Evolutionary conservation across 2,329 filamentous ascomycete species (phyloP).

Genomic region (Orbilia brochopaga): DNA sequence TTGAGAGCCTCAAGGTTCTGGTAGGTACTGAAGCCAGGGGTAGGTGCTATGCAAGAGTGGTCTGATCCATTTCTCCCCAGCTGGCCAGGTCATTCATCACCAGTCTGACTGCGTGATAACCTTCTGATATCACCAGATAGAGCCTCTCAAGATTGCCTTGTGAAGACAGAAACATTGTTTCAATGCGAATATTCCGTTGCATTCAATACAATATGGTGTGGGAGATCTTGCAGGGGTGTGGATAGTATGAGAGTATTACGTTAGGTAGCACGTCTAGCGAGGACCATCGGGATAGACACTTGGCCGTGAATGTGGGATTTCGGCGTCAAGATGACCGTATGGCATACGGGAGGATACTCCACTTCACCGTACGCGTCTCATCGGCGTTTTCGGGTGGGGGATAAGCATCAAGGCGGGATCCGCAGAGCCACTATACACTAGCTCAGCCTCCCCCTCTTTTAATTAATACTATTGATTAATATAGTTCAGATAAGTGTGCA

Average conservation of each 20-base stretch:
- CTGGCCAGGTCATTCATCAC: neutral
- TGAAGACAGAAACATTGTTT: conserved; percentile 9
- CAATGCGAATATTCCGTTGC: neutral
- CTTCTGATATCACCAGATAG: neutral
- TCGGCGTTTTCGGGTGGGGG: conserved; percentile 41
- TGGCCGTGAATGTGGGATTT: too few species aligned
- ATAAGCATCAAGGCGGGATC: conserved; percentile 34
- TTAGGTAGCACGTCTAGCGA: too few species aligned
- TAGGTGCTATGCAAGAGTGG: conserved; percentile 48
- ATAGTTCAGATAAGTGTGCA: too few species aligned
- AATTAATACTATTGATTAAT: too few species aligned
- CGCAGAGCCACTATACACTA: neutral
- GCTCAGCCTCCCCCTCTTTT: too few species aligned
- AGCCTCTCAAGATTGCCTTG: neutral
- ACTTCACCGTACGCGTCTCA: conserved; percentile 11
- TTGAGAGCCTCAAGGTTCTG: too few species aligned
- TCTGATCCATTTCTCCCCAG: conserved; percentile 34
- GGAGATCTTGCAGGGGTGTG: conserved; percentile 14
- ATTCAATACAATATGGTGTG: conserved; percentile 1
- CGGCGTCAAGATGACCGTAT: neutral
- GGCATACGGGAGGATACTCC: too few species aligned
- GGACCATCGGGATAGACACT: conserved; percentile 16
- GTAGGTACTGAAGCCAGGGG: conserved; percentile 5
- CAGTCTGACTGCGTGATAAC: neutral
- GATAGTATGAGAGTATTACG: too few species aligned